phyloP scores from a whole-genome alignment of 306 rosid genomes.

The Fragaria nilgerrensis region DNA sequence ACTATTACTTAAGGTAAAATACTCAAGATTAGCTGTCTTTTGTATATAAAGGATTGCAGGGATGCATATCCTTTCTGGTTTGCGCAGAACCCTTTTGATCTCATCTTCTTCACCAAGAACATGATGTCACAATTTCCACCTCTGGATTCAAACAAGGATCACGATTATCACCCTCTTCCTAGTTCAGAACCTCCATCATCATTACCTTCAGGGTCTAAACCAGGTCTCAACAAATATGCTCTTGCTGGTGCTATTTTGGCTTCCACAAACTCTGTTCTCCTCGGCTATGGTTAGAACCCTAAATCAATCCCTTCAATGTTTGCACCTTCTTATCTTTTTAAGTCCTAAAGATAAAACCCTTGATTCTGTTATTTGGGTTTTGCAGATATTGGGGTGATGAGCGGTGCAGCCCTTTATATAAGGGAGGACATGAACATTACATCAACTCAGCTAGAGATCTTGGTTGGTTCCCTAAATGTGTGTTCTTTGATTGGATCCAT shows the following conservation, averaged over 20 bases:
- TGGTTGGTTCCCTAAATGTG: constrained; percentile 44
- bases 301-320: background rate
- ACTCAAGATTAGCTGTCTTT: background rate
- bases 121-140: background rate
- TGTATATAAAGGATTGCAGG: background rate
- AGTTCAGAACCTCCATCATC: constrained; percentile 9
- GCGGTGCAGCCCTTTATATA: constrained; percentile 43
- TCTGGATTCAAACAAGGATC: background rate
- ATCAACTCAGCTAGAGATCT: constrained; percentile 31
- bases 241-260: constrained; percentile 46
- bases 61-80: background rate
- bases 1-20: background rate
- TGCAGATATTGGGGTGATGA: constrained; percentile 50
- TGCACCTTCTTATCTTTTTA: background rate
- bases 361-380: background rate
- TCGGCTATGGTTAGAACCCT: constrained; percentile 40
- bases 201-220: background rate
- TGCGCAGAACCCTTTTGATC: background rate
- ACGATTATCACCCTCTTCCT: constrained; percentile 11
- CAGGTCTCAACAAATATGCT: constrained; percentile 37
- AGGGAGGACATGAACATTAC: constrained; percentile 31
- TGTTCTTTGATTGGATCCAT: constrained; percentile 41
- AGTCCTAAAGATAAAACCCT: background rate
- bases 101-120: background rate
- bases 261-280: constrained; percentile 44